Percentiles rank a stretch among this genome's conserved stretches.
These are phyloP conservation scores for Aschersonia sp. DNA, from an alignment of 2,329 filamentous ascomycete species.

Conservation along the genomic window DNA sequence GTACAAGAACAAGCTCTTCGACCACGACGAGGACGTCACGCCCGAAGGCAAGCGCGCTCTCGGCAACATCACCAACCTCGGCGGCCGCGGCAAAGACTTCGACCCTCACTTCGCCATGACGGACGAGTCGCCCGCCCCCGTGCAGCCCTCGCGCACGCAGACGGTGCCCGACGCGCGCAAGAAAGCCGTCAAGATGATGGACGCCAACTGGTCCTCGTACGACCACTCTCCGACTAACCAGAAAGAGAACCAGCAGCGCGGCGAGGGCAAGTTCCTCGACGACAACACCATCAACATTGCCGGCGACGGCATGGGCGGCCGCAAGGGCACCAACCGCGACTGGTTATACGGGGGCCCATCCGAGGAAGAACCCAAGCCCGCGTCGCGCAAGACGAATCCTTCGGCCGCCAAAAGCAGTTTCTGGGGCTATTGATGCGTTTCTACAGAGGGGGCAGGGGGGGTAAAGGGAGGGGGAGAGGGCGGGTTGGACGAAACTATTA, in stretches of 20 bases:
- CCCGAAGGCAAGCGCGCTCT: constrained; percentile 32
- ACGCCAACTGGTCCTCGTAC: constrained; percentile 44
- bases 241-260: constrained; percentile 32
- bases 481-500: background rate
- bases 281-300: constrained; percentile 27
- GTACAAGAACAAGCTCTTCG: constrained; percentile 65
- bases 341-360: constrained; percentile 47
- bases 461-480: background rate
- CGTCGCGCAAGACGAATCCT: constrained; percentile 19
- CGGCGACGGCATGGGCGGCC: constrained; percentile 54
- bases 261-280: constrained; percentile 33
- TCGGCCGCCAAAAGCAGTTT: constrained; percentile 15
- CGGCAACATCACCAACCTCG: constrained; percentile 56
- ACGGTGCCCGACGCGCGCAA: constrained; percentile 42
- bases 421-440: constrained; percentile 30
- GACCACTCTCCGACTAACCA: constrained; percentile 38
- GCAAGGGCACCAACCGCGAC: constrained; percentile 35
- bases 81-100: constrained; percentile 63
- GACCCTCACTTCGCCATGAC: constrained; percentile 63
- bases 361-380: constrained; percentile 23
- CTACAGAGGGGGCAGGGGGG: background rate
- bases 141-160: constrained; percentile 20
- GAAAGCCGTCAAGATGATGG: constrained; percentile 63
- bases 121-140: constrained; percentile 45
- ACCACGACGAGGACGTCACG: constrained; percentile 32